Base-by-base conservation (phyloP, 208 protist species). In the Porcisia hertigi region DNA sequence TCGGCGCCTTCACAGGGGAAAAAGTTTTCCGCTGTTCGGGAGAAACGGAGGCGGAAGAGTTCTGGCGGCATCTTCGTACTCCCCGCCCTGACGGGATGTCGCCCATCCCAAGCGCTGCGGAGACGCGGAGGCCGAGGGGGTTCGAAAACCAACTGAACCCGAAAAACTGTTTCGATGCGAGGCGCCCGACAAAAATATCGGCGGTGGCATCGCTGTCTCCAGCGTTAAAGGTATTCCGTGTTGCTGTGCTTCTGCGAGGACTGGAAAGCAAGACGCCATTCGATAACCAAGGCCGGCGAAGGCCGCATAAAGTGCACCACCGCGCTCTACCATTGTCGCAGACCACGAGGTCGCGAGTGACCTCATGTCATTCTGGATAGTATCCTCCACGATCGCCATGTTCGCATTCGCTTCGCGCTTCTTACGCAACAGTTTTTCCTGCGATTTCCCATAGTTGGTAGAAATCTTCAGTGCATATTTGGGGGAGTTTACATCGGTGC, bases 311-410 rank as follows among this genome's bases (percentile, higher is more conserved):
- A 74, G 39, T 62, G 53, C 70, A n/a, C 30, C n/a, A 23, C 54
- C 23, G 43, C 70, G 57, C 34, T 12, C 36, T 0, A 43, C 39
- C 7, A 74, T 34, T 39, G 34, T 25, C 39, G 54, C 25, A 45
- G 70, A 62, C 55, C 25, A 64, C 36, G 54, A 74, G 39, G 36
- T 20, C n/a, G 41, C 43, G 39, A 64, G 53, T 18, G 70, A 74
- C 23, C 3, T 20, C 70, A 74, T 39, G 58, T 74, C 55, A 6
- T 64, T 53, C 2, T 11, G 14, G 16, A 64, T 36, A 11, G 30
- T 25, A 14, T 64, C 41, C 52, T 74, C 70, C 5, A 65, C n/a
- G 6, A 8, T 53, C 36, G 3, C 45, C 70, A 74, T 74, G 20
- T 52, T 12, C 16, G 34, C 47, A 25, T 74, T 49, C 4, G 16